Evolutionary conservation across 176 grass and related monocot species (phyloP).

Genomic region (Dactylis glomerata): DNA sequence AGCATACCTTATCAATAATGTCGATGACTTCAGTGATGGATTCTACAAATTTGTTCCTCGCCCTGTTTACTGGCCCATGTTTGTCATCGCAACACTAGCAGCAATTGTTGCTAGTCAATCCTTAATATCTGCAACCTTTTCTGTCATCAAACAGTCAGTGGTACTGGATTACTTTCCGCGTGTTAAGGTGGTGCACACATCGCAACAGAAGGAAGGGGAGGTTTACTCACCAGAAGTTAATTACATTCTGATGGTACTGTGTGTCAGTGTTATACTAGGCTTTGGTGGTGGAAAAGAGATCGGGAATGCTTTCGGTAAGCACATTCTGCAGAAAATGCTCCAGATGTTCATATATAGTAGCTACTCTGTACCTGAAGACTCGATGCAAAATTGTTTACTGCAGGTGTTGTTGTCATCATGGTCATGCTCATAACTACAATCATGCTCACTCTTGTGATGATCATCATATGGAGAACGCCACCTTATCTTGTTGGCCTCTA

Average conservation of each 20-base stretch:
- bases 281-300: conserved; percentile 80
- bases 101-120: conserved; percentile 89
- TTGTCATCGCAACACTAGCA: conserved; percentile 64
- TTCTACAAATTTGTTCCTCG: conserved; percentile 77
- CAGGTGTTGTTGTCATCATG: conserved; percentile 88
- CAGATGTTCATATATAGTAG: neutral
- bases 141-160: conserved; percentile 90
- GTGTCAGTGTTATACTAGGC: conserved; percentile 64
- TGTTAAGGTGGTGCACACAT: conserved; percentile 90
- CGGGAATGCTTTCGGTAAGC: conserved; percentile 79
- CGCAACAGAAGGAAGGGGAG: conserved; percentile 71
- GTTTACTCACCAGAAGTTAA: conserved; percentile 91
- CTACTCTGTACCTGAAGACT: neutral
- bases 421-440: conserved; percentile 91
- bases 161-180: conserved; percentile 72
- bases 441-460: conserved; percentile 78
- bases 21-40: conserved; percentile 62
- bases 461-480: conserved; percentile 68
- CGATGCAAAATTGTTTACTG: conserved; percentile 7
- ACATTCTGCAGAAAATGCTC: neutral
- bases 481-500: conserved; percentile 43
- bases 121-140: conserved; percentile 81
- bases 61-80: conserved; percentile 88
- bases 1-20: conserved; percentile 76
- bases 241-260: conserved; percentile 83